Percentiles rank a stretch among this genome's conserved stretches.
These are phyloP conservation scores for Bipolaris bicolor DNA, from an alignment of 2,329 filamentous ascomycete species.

Conservation along the genomic window DNA sequence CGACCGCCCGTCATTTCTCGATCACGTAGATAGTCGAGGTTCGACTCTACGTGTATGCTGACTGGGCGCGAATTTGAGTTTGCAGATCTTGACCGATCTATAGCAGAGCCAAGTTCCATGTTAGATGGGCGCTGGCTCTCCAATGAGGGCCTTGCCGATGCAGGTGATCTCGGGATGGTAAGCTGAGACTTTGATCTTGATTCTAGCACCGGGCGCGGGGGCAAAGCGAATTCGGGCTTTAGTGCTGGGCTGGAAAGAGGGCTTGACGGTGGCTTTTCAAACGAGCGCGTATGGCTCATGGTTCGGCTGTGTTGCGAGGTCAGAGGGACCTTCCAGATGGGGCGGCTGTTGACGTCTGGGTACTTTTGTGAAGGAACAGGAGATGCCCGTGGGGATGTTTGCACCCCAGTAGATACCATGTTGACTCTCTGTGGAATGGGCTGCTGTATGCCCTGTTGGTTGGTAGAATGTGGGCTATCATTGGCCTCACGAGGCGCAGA, in stretches of 20 bases:
- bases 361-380: constrained; percentile 39
- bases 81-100: constrained; percentile 67
- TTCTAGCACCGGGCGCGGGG: constrained; percentile 53
- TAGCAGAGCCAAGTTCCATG: constrained; percentile 64
- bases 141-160: constrained; percentile 70
- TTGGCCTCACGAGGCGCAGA: constrained; percentile 28
- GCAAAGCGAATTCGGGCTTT: constrained; percentile 47
- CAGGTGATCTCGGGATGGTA: constrained; percentile 60
- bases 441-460: constrained; percentile 47
- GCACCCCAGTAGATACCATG: constrained; percentile 77
- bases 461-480: constrained; percentile 35
- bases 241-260: constrained; percentile 36
- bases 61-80: constrained; percentile 72
- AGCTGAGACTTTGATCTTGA: constrained; percentile 60
- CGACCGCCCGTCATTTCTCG: constrained; percentile 64
- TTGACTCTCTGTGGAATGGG: constrained; percentile 57
- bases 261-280: constrained; percentile 45
- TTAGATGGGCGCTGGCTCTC: constrained; percentile 71
- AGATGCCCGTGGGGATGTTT: constrained; percentile 68
- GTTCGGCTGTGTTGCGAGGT: constrained; percentile 52
- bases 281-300: constrained; percentile 57
- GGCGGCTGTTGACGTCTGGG: constrained; percentile 50
- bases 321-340: constrained; percentile 62
- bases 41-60: constrained; percentile 83
- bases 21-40: constrained; percentile 81